Percentiles rank a stretch among this genome's conserved stretches.
Conservation (phyloP, 495 filamentous ascomycete species). For the Penicillium chermesinum region DNA sequence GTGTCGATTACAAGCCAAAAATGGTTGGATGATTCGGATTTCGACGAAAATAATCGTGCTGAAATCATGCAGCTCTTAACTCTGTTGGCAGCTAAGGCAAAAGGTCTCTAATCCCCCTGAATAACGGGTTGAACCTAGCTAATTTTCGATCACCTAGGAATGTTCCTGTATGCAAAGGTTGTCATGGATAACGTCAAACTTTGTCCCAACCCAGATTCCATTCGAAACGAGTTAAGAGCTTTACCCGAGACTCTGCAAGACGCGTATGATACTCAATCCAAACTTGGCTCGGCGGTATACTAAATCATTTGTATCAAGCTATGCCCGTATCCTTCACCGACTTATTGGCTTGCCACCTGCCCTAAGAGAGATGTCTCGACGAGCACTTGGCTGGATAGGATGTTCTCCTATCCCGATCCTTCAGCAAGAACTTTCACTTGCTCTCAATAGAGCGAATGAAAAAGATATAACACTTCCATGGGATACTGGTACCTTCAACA, state of each 20-base stretch:
- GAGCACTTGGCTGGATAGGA: neutral
- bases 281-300: neutral
- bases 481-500: neutral
- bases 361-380: neutral
- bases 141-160: neutral
- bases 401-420: neutral
- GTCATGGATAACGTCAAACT: constrained; percentile 3
- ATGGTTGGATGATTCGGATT: neutral
- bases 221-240: constrained; percentile 1
- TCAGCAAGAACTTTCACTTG: neutral
- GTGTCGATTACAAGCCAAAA: neutral
- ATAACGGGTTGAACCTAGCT: neutral
- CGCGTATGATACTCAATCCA: neutral
- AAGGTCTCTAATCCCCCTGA: neutral
- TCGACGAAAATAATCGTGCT: neutral
- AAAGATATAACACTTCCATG: neutral
- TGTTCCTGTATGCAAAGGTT: constrained; percentile 7
- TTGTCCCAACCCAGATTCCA: neutral
- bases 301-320: neutral
- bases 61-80: constrained; percentile 24
- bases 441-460: neutral
- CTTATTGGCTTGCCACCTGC: neutral
- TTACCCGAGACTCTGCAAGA: neutral
- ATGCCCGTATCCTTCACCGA: neutral
- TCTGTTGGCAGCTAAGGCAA: constrained; percentile 33